A percentile compares a stretch with the other conserved stretches of the same genome.
Conservation (phyloP, 176 grass and related monocot genomes). For the Juncus effusus region DNA sequence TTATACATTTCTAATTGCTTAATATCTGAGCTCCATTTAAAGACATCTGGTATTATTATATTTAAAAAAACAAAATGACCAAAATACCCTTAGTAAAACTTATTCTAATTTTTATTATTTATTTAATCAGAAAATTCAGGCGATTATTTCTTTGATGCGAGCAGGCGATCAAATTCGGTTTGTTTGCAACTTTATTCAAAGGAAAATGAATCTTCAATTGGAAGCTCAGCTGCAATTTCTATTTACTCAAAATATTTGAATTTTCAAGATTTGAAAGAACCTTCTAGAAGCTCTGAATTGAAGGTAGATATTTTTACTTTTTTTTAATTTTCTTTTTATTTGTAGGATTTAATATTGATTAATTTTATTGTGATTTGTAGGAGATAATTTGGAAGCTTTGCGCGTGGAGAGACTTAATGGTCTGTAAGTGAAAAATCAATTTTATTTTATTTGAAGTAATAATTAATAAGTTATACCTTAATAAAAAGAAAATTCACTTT, state of each 20-base stretch:
- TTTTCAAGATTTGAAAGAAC: slow-evolving; percentile 41
- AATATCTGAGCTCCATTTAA: slow-evolving; percentile 61
- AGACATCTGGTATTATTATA: slow-evolving; percentile 48
- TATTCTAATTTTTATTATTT: not conserved
- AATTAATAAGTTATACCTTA: not conserved
- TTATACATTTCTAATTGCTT: slow-evolving; percentile 84
- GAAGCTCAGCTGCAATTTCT: slow-evolving; percentile 69
- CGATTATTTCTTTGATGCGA: slow-evolving; percentile 77
- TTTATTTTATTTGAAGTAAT: slow-evolving; percentile 10
- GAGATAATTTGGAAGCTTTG: slow-evolving; percentile 93
- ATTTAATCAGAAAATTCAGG: slow-evolving; percentile 68
- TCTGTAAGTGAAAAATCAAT: slow-evolving; percentile 40
- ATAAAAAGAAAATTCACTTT: slow-evolving; percentile 8
- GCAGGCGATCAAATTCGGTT: slow-evolving; percentile 76
- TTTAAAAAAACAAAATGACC: not conserved
- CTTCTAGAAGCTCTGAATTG: slow-evolving; percentile 52
- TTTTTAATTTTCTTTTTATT: slow-evolving; percentile 4
- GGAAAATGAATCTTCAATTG: slow-evolving; percentile 72
- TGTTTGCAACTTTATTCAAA: slow-evolving; percentile 88
- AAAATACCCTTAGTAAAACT: too few species aligned
- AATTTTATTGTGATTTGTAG: slow-evolving; percentile 44
- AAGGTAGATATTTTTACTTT: slow-evolving; percentile 59
- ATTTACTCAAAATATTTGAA: slow-evolving; percentile 77
- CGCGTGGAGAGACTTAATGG: slow-evolving; percentile 97
- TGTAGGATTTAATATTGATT: slow-evolving; percentile 12